Conservation (phyloP, 2,329 filamentous ascomycete species). For the Hypoxylon sp. region DNA sequence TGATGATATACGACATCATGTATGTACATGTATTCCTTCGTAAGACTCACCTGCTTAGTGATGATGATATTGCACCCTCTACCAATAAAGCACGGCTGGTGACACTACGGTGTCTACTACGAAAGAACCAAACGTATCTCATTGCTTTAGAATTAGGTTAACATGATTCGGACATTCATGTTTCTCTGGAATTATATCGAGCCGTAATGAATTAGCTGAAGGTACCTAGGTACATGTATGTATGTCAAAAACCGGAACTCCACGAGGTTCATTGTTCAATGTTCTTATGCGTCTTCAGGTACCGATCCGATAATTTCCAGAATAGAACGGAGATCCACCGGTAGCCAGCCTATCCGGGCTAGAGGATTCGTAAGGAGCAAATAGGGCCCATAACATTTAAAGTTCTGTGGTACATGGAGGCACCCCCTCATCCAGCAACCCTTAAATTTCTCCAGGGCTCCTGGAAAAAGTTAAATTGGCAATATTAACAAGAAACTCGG, state of each 20-base stretch:
- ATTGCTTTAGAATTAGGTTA: background rate
- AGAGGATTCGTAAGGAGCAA: conserved; percentile 34
- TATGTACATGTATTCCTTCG: background rate
- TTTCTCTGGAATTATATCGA: conserved; percentile 24
- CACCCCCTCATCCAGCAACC: conserved; percentile 27
- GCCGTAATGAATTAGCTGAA: background rate
- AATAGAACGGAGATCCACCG: conserved; percentile 22
- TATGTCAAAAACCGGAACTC: background rate
- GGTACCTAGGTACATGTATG: no score
- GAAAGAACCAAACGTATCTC: background rate
- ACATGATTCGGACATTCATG: background rate
- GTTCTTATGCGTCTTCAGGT: conserved; percentile 9
- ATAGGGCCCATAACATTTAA: background rate
- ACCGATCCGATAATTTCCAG: conserved; percentile 36
- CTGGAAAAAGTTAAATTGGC: conserved; percentile 31
- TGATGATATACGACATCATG: conserved; percentile 6
- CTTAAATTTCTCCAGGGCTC: conserved; percentile 15
- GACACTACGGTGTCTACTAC: background rate
- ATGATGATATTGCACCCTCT: background rate
- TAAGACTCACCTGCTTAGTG: conserved; percentile 4
- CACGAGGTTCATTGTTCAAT: background rate
- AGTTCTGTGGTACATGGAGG: no score
- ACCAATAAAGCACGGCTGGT: background rate
- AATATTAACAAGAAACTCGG: conserved; percentile 33
- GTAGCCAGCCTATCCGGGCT: conserved; percentile 22